Evolutionary conservation across 495 filamentous ascomycete genomes (phyloP).

Genomic region (Podospora anserina): DNA sequence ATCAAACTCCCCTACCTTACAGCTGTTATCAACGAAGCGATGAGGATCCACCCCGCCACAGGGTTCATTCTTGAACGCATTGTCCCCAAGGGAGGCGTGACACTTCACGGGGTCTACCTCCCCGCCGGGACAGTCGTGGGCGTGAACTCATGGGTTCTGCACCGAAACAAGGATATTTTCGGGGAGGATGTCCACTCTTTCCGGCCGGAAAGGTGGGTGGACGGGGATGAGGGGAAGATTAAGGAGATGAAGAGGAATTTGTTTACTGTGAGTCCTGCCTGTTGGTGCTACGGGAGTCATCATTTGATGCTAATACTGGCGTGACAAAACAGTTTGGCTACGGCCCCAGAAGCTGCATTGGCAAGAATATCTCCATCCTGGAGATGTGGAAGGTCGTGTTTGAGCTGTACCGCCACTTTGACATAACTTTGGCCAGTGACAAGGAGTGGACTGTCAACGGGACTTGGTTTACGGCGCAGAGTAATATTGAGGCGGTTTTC

Average conservation of each 20-base stretch:
- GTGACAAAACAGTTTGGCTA: constrained; percentile 27
- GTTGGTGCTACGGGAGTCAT: no score
- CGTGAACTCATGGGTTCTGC: no score
- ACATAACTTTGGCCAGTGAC: constrained; percentile 12
- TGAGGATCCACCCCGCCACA: constrained; percentile 43
- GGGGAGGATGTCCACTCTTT: no score
- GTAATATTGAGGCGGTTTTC: no score
- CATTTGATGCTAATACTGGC: no score
- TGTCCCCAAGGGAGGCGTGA: constrained; percentile 21
- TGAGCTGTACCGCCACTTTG: constrained; percentile 31
- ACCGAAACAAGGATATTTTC: no score
- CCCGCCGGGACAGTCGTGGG: no score
- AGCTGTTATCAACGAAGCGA: constrained; percentile 53
- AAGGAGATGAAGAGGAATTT: no score
- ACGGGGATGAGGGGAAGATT: no score
- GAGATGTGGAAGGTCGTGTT: constrained; percentile 53
- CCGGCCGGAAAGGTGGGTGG: no score
- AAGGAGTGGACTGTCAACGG: constrained; percentile 12
- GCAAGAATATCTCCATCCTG: constrained; percentile 37
- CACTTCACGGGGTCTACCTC: no score
- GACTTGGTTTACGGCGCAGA: neutral
- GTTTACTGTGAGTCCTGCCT: no score
- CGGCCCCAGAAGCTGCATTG: constrained; percentile 39
- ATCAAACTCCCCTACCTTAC: constrained; percentile 40
- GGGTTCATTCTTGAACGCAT: constrained; percentile 35